phyloP scores from a whole-genome alignment of 2,329 filamentous ascomycete species.

The Hypoxylon sp. region DNA sequence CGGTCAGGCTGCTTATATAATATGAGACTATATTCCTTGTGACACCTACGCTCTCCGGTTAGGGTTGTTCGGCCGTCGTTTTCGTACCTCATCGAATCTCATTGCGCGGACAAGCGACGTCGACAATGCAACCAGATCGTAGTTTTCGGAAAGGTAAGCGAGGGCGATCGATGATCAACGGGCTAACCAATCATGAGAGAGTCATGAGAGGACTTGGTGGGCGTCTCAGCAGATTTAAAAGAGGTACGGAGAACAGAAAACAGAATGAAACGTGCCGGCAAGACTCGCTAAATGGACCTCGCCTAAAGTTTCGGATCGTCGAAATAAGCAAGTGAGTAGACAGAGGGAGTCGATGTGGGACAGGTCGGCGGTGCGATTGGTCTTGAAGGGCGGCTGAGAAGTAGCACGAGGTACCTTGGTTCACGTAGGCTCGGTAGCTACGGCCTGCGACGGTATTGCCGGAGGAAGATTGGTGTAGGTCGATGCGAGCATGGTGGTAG shows the following conservation, averaged over 20 bases:
- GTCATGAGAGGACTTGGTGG: slow-evolving; percentile 4
- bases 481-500: background rate
- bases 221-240: slow-evolving; percentile 16
- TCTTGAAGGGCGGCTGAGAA: slow-evolving; percentile 40
- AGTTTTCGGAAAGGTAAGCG: slow-evolving; percentile 36
- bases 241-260: background rate
- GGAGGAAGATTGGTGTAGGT: slow-evolving; percentile 35
- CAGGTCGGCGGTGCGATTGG: slow-evolving; percentile 21
- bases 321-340: slow-evolving; percentile 44
- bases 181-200: slow-evolving; percentile 25
- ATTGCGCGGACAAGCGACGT: slow-evolving; percentile 29
- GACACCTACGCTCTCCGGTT: slow-evolving; percentile 21
- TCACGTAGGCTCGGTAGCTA: slow-evolving; percentile 38
- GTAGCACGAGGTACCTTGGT: slow-evolving; percentile 44
- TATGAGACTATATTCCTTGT: slow-evolving; percentile 33
- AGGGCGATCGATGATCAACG: slow-evolving; percentile 22
- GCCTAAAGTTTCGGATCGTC: slow-evolving; percentile 45
- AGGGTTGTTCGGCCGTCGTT: slow-evolving; percentile 22
- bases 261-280: slow-evolving; percentile 37
- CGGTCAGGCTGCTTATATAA: slow-evolving; percentile 39
- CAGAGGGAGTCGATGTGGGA: slow-evolving; percentile 34
- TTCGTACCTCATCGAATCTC: slow-evolving; percentile 4
- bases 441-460: slow-evolving; percentile 44
- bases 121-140: slow-evolving; percentile 21
- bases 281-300: slow-evolving; percentile 40